Conservation (phyloP, 805 yeast genomes). For the Cephaloascus fragrans region DNA sequence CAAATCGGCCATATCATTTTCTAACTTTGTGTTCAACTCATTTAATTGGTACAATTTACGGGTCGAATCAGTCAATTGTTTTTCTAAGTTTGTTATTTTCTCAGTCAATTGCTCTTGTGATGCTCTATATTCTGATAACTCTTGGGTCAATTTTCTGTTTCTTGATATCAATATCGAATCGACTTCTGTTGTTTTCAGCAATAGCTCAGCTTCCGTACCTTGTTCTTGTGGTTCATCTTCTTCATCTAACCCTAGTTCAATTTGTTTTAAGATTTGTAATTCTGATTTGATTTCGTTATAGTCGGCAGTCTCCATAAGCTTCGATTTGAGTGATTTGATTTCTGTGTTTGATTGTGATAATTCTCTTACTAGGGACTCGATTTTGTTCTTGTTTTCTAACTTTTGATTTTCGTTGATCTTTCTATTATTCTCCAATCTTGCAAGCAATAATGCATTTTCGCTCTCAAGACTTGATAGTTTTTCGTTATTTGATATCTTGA, state of each 20-base stretch:
- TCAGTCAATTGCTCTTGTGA: conserved; percentile 37
- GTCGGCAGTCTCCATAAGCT: conserved; percentile 46
- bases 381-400: conserved; percentile 18
- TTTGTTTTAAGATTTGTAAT: conserved; percentile 57
- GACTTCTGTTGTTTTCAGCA: conserved; percentile 12
- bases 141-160: conserved; percentile 65
- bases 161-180: conserved; percentile 58
- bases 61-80: conserved; percentile 19
- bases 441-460: conserved; percentile 55
- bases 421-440: conserved; percentile 45
- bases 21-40: conserved; percentile 51
- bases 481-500: conserved; percentile 31
- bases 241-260: conserved; percentile 54
- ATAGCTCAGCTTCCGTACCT: conserved; percentile 8
- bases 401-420: conserved; percentile 12
- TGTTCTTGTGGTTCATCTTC: conserved; percentile 17
- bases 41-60: conserved; percentile 31
- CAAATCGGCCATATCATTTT: conserved; percentile 57
- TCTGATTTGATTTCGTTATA: conserved; percentile 79
- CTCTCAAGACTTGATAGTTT: conserved; percentile 50
- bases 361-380: conserved; percentile 35
- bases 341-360: conserved; percentile 38
- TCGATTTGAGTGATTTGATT: conserved; percentile 35
- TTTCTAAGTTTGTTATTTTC: conserved; percentile 29
- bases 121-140: conserved; percentile 56